These are phyloP conservation scores for Rhododendron ovatum DNA, from an alignment of 148 eudicot genomes.

Conservation along the genomic window DNA sequence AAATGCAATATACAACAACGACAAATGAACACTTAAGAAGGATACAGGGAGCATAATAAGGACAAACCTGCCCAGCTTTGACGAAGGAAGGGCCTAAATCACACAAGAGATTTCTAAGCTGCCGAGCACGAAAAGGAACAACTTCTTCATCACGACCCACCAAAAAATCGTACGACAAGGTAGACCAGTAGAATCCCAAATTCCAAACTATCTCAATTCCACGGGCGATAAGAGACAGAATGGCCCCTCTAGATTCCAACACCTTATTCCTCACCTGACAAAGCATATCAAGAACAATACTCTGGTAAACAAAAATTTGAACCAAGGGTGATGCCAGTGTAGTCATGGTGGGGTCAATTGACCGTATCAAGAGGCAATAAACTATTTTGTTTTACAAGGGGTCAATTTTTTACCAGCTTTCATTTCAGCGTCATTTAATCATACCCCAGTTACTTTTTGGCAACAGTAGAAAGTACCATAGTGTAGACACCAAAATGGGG, in stretches of 20 bases:
- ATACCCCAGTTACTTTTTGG: background rate
- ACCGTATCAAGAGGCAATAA: background rate
- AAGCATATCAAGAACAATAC: background rate
- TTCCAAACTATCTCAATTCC: conserved; percentile 95
- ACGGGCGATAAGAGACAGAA: conserved; percentile 68
- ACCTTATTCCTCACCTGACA: conserved; percentile 86
- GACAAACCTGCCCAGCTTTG: conserved; percentile 93
- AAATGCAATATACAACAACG: background rate
- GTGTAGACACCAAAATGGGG: background rate
- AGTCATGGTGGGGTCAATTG: background rate
- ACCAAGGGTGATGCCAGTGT: background rate
- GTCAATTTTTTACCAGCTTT: background rate
- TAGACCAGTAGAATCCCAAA: conserved; percentile 80
- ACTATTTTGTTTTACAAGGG: background rate
- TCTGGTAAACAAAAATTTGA: background rate
- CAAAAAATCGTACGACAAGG: conserved; percentile 64
- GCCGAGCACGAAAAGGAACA: conserved; percentile 92
- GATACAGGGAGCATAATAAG: background rate
- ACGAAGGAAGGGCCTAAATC: conserved; percentile 93
- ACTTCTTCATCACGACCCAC: conserved; percentile 91
- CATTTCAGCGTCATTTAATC: background rate
- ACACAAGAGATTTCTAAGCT: conserved; percentile 80
- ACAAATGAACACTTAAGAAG: background rate
- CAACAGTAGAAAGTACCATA: background rate
- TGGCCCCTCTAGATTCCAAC: conserved; percentile 74